Conservation (phyloP, 148 eudicot species). For the Heliamphora exappendiculata region DNA sequence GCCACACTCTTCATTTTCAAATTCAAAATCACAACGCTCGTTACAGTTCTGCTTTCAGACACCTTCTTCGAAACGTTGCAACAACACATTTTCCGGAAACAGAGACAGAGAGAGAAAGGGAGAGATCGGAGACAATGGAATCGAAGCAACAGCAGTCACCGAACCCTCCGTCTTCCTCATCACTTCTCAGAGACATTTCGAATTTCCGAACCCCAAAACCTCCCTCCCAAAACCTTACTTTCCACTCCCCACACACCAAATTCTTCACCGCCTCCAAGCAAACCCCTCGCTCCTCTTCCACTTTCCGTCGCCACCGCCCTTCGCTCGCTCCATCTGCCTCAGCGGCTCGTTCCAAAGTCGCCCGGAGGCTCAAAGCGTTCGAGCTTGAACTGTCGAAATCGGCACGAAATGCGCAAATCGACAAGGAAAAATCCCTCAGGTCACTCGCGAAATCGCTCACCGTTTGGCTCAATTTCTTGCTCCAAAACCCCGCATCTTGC, state of each 20-base stretch:
- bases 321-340: conserved; percentile 5
- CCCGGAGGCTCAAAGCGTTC: conserved; percentile 44
- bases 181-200: conserved; percentile 65
- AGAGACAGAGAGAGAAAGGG: not conserved
- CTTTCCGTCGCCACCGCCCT: conserved; percentile 19
- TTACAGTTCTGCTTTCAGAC: conserved; percentile 1
- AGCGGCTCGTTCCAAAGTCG: conserved; percentile 22
- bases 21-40: conserved; percentile 5
- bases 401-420: conserved; percentile 46
- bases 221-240: conserved; percentile 23
- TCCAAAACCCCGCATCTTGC: conserved; percentile 69
- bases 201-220: conserved; percentile 69
- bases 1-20: conserved; percentile 1
- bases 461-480: conserved; percentile 80
- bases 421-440: conserved; percentile 57
- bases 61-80: not conserved
- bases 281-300: conserved; percentile 35
- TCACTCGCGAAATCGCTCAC: conserved; percentile 65
- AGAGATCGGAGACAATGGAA: conserved; percentile 17
- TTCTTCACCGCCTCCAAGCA: conserved; percentile 60
- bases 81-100: not conserved
- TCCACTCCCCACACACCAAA: conserved; percentile 25
- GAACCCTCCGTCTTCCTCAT: conserved; percentile 25
- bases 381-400: conserved; percentile 72
- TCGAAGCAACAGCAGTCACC: conserved; percentile 22